These are phyloP conservation scores for Colletotrichum horii DNA, from an alignment of 2,329 filamentous ascomycete genomes.

Conservation along the genomic window DNA sequence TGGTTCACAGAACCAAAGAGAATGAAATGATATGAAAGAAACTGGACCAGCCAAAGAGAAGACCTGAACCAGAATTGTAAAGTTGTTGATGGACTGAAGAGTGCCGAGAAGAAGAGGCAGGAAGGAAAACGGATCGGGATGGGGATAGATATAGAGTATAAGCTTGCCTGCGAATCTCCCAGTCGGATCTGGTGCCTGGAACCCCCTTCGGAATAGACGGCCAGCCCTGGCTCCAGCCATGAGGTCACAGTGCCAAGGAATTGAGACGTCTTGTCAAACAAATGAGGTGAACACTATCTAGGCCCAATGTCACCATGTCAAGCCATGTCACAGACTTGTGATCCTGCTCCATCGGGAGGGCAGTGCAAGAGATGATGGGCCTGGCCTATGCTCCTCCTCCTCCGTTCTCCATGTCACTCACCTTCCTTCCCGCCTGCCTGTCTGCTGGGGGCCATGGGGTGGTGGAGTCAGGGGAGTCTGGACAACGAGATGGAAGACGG, in stretches of 20 bases:
- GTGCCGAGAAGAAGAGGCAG: background rate
- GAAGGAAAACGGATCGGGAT: background rate
- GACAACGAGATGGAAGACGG: background rate
- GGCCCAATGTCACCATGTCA: slow-evolving; percentile 4
- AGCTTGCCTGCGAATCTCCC: background rate
- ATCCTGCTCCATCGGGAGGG: slow-evolving; percentile 10
- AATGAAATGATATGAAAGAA: background rate
- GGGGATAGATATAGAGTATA: slow-evolving; percentile 18
- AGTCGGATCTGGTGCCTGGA: background rate
- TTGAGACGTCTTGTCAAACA: slow-evolving; percentile 20
- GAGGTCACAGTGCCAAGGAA: slow-evolving; percentile 18
- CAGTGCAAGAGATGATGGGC: slow-evolving; percentile 7
- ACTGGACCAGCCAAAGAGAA: slow-evolving; percentile 20
- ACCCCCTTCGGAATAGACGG: background rate
- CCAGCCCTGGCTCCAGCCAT: background rate
- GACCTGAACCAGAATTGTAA: slow-evolving; percentile 8
- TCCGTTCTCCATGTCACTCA: background rate
- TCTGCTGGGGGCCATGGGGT: background rate
- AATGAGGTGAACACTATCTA: slow-evolving; percentile 8
- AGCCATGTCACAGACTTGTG: slow-evolving; percentile 17
- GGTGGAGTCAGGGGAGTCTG: background rate
- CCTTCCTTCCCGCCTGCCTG: background rate
- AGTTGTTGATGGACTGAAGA: slow-evolving; percentile 3
- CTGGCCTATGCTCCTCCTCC: background rate
- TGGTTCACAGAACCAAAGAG: slow-evolving; percentile 20